phyloP scores from a whole-genome alignment of 495 filamentous ascomycete species.

The Aspergillus campestris region DNA sequence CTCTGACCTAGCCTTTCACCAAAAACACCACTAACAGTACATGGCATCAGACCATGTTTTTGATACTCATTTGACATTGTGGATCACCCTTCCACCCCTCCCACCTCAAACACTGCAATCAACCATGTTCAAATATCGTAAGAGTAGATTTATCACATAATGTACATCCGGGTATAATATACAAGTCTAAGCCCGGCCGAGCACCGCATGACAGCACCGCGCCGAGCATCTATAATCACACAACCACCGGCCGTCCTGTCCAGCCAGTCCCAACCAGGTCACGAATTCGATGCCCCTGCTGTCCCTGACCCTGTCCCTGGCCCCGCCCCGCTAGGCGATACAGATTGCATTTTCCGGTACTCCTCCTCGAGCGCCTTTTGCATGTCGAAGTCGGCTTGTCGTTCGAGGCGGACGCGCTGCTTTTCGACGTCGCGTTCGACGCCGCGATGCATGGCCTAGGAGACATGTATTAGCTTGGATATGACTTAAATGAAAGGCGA shows the following conservation, averaged over 20 bases:
- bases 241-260: not conserved
- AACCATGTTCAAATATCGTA: too few relatives aligned
- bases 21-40: too few relatives aligned
- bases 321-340: slow-evolving; percentile 31
- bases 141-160: slow-evolving; percentile 1
- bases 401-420: slow-evolving; percentile 76
- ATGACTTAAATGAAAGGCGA: too few relatives aligned
- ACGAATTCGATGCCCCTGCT: slow-evolving; percentile 10
- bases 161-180: slow-evolving; percentile 9
- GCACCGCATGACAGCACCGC: too few relatives aligned
- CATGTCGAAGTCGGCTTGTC: slow-evolving; percentile 89
- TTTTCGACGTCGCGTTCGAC: slow-evolving; percentile 94
- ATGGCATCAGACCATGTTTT: too few relatives aligned
- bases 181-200: not conserved
- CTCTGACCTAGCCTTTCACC: too few relatives aligned
- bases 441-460: slow-evolving; percentile 88
- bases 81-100: too few relatives aligned
- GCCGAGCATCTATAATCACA: slow-evolving; percentile 8
- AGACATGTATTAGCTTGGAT: not conserved
- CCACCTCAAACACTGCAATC: slow-evolving; percentile 1
- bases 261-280: not conserved
- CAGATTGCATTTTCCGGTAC: slow-evolving; percentile 78
- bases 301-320: not conserved
- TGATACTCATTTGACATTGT: too few relatives aligned
- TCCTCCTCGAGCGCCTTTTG: slow-evolving; percentile 79